These are phyloP conservation scores for Chaetoscypha palmicola DNA, from an alignment of 2,329 filamentous ascomycete genomes.

Conservation along the genomic window DNA sequence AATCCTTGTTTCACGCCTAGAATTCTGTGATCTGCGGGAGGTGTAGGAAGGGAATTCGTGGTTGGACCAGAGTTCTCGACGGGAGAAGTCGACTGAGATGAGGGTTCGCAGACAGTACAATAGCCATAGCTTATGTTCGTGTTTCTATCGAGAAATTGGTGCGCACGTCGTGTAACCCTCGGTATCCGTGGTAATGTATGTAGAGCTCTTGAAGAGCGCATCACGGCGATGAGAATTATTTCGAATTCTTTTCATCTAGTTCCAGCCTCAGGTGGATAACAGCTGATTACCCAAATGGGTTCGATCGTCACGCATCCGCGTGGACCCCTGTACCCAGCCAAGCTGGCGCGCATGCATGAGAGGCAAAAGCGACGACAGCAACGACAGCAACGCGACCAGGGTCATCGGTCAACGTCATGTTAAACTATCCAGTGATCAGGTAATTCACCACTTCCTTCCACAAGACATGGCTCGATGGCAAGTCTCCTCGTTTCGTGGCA, in stretches of 20 bases:
- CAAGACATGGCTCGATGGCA: neutral
- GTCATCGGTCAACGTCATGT: conserved; percentile 23
- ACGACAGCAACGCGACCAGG: too few species aligned
- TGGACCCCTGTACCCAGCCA: neutral
- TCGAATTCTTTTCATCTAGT: neutral
- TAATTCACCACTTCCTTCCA: conserved; percentile 1
- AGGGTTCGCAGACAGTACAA: conserved; percentile 27
- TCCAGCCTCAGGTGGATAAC: neutral
- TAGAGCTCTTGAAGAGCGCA: conserved; percentile 29
- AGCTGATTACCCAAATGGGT: conserved; percentile 7
- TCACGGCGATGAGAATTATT: conserved; percentile 14
- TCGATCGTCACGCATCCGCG: neutral
- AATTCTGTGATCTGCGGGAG: conserved; percentile 48
- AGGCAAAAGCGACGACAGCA: conserved; percentile 2
- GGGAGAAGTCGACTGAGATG: conserved; percentile 4
- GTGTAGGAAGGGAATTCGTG: conserved; percentile 12
- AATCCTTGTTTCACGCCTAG: conserved; percentile 62
- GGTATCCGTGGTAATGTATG: conserved; percentile 16
- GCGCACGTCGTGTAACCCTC: conserved; percentile 7
- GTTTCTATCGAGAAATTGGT: conserved; percentile 3
- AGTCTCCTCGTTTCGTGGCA: too few species aligned
- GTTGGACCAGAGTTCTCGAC: conserved; percentile 1
- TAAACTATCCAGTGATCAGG: conserved; percentile 4
- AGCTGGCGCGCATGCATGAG: neutral
- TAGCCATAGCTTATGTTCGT: conserved; percentile 22